Evolutionary conservation across 2,329 filamentous ascomycete species (phyloP).

Genomic region (Beauveria sp.): DNA sequence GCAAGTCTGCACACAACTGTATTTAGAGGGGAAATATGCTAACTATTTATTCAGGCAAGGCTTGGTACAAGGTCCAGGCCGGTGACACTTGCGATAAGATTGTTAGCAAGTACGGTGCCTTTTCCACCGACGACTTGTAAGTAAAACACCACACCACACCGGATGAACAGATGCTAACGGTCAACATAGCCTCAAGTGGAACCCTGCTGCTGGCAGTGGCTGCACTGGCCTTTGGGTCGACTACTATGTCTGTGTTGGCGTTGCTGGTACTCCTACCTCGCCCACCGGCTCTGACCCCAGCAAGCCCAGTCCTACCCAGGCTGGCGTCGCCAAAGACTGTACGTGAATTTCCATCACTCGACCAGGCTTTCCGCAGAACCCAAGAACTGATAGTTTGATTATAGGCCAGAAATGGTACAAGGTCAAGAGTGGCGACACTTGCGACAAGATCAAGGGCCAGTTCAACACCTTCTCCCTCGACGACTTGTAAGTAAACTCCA

Average conservation of each 20-base stretch:
- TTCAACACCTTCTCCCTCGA: slow-evolving; percentile 17
- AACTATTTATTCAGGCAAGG: neutral
- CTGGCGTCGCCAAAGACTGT: slow-evolving; percentile 1
- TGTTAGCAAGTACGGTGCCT: slow-evolving; percentile 17
- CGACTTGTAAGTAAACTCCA: slow-evolving; percentile 7
- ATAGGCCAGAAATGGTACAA: slow-evolving; percentile 10
- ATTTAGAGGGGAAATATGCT: neutral
- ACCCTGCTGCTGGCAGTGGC: slow-evolving; percentile 10
- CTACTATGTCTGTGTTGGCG: slow-evolving; percentile 21
- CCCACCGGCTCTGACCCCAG: slow-evolving; percentile 2
- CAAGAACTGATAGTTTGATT: neutral
- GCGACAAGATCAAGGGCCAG: slow-evolving; percentile 11
- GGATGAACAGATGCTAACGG: neutral
- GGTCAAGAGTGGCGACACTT: slow-evolving; percentile 12
- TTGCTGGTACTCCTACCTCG: slow-evolving; percentile 1
- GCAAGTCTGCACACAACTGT: neutral
- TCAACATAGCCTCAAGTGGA: slow-evolving; percentile 21
- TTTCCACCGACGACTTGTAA: slow-evolving; percentile 10
- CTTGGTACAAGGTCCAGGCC: slow-evolving; percentile 11
- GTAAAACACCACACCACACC: neutral
- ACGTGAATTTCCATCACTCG: neutral
- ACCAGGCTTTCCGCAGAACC: neutral
- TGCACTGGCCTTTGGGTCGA: slow-evolving; percentile 12
- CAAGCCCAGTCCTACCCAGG: slow-evolving; percentile 10
- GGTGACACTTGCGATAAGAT: slow-evolving; percentile 14